Evolutionary conservation across 192 early-diverging fungal genomes (phyloP), one percentile per base, ranked within the genome.

Genomic region (Coemansia sp.): DNA sequence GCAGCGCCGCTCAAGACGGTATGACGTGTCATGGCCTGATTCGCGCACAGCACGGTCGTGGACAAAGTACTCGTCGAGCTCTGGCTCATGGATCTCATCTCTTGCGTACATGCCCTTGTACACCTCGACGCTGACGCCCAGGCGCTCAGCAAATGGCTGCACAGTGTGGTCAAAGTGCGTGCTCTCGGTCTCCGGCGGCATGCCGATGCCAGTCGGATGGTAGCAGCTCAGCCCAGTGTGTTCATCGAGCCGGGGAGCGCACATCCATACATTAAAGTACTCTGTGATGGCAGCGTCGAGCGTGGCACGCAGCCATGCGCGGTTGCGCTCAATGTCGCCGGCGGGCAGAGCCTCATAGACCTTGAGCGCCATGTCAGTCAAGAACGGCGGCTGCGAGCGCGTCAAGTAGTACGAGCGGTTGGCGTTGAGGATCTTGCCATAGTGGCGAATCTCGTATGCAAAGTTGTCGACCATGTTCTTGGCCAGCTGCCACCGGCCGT

Each of bases 361-460:
- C 63, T 90, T 85, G 57, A 92, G 83, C 4, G 89, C 84, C 97
- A 99, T 98, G 72, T 98, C 96, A 0, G 95, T 97, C 48, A 99
- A 76, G 76, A 99, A 97, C 6, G 97, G 97, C 14, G 97, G 97
- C 79, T 99, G 97, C 7, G 95, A 97, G 23, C 97, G 89, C 0
- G 91, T 91, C 22, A 99, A 77, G 73, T 98, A 99, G 83, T 99
- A 99, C 32, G 88, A 90, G 24, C 97, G 90, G 76, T 98, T 98
- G 70, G 96, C 97, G 75, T 99, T 99, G 48, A 98, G 86, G 70
- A 99, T 97, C 81, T 97, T 98, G 63, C 94, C 94, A 65, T 99
- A 99, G 79, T 97, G 94, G 58, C 90, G 89, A 68, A 99, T 98
- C 75, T 96, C 87, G 80, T 99, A 99, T 19, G 85, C 86, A 82